Evolutionary conservation across 371 early-diverging fungal species (phyloP).

Genomic region (Apophysomyces sp.): DNA sequence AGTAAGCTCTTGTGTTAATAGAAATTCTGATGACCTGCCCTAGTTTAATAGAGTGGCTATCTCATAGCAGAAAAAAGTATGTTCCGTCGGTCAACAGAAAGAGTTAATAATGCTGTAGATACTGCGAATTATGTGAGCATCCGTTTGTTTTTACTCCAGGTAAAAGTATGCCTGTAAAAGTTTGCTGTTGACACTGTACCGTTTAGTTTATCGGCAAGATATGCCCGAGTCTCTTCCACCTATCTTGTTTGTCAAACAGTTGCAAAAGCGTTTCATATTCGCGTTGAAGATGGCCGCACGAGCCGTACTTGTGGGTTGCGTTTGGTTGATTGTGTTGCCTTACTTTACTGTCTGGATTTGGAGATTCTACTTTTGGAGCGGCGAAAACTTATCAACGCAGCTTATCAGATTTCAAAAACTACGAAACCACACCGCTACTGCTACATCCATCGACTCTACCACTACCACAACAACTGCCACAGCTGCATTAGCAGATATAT

Average conservation of each 20-base stretch:
- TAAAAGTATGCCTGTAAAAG: slow-evolving; percentile 33
- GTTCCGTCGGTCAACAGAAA: background rate
- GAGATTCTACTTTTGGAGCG: slow-evolving; percentile 79
- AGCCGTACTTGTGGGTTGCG: slow-evolving; percentile 52
- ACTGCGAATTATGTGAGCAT: slow-evolving; percentile 91
- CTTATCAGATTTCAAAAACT: background rate
- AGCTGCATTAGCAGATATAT: too few relatives aligned
- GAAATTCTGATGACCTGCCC: background rate
- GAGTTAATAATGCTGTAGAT: slow-evolving; percentile 29
- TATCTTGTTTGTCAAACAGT: slow-evolving; percentile 49
- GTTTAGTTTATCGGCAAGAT: slow-evolving; percentile 57
- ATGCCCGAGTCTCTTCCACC: slow-evolving; percentile 69
- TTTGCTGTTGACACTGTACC: background rate
- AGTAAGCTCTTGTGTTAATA: background rate
- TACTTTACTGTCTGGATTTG: slow-evolving; percentile 78
- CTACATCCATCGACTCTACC: background rate
- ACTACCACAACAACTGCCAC: background rate
- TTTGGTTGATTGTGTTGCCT: slow-evolving; percentile 85
- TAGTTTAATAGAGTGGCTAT: slow-evolving; percentile 86
- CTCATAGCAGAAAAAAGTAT: slow-evolving; percentile 80
- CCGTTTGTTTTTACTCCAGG: slow-evolving; percentile 84
- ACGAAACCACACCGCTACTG: background rate
- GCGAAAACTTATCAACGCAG: slow-evolving; percentile 46
- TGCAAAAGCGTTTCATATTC: slow-evolving; percentile 34
- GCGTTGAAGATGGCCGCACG: slow-evolving; percentile 24